Base-by-base conservation (phyloP, 805 yeast species). In the Spathaspora sp. region DNA sequence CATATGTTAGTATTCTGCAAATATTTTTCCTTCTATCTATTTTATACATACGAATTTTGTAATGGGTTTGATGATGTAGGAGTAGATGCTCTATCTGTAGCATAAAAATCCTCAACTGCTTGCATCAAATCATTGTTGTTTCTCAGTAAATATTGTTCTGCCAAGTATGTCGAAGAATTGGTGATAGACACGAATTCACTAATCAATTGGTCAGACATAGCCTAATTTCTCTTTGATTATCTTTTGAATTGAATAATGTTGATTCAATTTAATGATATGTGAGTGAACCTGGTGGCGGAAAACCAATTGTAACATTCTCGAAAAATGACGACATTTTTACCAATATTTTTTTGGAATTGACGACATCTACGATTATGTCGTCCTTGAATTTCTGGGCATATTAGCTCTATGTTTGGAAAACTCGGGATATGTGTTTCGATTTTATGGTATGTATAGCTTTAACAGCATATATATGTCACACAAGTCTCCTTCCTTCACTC, bases 71-170 rank as follows among this genome's bases (percentile, higher is more conserved):
- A 26, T 10, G 43, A 26, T 10, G 44, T 46, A 3, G 53, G 44
- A 11, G 45, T 35, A 18, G 57, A 17, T 28, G 29, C 46, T 52
- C 47, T 18, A 18, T 44, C 47, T 14, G 54, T 56, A 39, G 70
- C 71, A 54, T 65, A 73, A 59, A 51, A 75, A 56, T 75, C 79
- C 51, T 74, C 77, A 53, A 75, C 68, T 38, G 79, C 75, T 39
- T 60, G 65, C 44, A 66, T 62, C 51, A 75, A 62, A 55, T 73
- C 73, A 54, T 68, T 57, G 44, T 65, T 59, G 58, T 74, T 72
- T 44, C 76, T 59, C 9, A 59, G 55, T 40, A 75, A 64, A 56
- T 69, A 74, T 54, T 74, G 77, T 54, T 67, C 69, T 1, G 78
- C 79, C 52, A 73, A 57, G 52, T 60, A 60, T 50, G 52, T 54